These are phyloP conservation scores for Vitis labrusca DNA, from an alignment of 164 flowering plant genomes.

Conservation along the genomic window DNA sequence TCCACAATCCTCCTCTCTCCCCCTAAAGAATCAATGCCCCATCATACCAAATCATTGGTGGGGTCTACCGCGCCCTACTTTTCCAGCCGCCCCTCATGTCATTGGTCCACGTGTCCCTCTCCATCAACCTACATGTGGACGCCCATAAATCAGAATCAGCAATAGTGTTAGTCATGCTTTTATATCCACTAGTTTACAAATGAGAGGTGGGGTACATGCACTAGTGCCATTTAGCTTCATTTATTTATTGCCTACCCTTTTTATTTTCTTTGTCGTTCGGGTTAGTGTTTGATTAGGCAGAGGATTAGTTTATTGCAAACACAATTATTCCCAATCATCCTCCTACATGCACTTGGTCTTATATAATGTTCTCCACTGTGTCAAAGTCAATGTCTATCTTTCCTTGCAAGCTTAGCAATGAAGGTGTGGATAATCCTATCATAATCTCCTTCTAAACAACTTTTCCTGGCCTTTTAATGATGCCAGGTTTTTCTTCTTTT, in stretches of 20 bases:
- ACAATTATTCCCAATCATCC: constrained; percentile 6
- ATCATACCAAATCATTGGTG: constrained; percentile 35
- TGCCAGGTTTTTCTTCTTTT: no score
- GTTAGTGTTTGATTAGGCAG: background rate
- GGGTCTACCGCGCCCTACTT: constrained; percentile 11
- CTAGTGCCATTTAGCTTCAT: background rate
- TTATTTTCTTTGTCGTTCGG: background rate
- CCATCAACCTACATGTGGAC: background rate
- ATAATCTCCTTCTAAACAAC: background rate
- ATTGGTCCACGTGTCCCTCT: background rate
- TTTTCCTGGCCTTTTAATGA: background rate
- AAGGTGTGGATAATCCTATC: constrained; percentile 12
- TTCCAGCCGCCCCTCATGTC: background rate
- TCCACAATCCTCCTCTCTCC: constrained; percentile 1
- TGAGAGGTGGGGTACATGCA: background rate
- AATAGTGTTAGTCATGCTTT: background rate
- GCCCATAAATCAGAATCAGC: background rate
- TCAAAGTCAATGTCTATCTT: constrained; percentile 15
- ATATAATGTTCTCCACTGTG: background rate
- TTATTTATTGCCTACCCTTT: background rate
- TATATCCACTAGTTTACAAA: background rate
- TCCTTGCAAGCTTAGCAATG: constrained; percentile 5
- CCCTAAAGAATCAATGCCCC: constrained; percentile 24
- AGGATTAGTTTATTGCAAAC: background rate
- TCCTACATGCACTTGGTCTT: background rate